A percentile compares a stretch with the other conserved stretches of the same genome.
These are phyloP conservation scores for Brettanomyces bruxellensis DNA, from an alignment of 805 yeast species.

Conservation along the genomic window DNA sequence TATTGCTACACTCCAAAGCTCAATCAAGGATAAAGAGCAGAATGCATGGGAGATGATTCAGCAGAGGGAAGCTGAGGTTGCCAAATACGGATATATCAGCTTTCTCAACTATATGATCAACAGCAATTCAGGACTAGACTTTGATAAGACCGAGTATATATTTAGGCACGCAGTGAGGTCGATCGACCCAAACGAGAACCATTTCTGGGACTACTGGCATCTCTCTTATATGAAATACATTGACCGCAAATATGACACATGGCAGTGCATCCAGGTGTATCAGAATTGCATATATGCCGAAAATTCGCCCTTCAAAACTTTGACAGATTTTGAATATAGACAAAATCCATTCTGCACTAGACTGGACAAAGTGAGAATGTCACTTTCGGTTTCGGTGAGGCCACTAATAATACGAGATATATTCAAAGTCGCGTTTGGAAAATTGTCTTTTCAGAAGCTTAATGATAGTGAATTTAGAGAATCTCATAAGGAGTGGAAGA, in stretches of 20 bases:
- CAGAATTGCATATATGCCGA: constrained; percentile 4
- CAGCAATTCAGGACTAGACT: constrained; percentile 12
- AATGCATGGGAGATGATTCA: constrained; percentile 23
- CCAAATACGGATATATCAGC: constrained; percentile 19
- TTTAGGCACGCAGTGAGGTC: constrained; percentile 9
- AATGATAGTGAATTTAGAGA: too few relatives aligned
- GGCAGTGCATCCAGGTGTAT: constrained; percentile 17
- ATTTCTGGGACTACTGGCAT: constrained; percentile 25
- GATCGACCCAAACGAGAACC: constrained; percentile 9
- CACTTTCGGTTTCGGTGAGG: constrained; percentile 8
- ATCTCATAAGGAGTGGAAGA: constrained; percentile 3
- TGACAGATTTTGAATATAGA: constrained; percentile 8
- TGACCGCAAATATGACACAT: constrained; percentile 16
- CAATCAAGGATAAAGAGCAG: constrained; percentile 4
- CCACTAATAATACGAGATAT: constrained; percentile 20
- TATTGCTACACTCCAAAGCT: constrained; percentile 14
- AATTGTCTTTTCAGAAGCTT: background rate
- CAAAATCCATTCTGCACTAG: constrained; percentile 22
- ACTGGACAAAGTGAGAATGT: constrained; percentile 15
- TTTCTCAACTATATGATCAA: constrained; percentile 23
- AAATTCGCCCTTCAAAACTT: constrained; percentile 7
- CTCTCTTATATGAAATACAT: constrained; percentile 24
- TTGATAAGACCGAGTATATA: constrained; percentile 16
- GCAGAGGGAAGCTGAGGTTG: constrained; percentile 10
- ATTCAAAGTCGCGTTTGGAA: constrained; percentile 15